Evolutionary conservation across 345 rosid genomes (phyloP).

Genomic region (Syzygium oleosum): DNA sequence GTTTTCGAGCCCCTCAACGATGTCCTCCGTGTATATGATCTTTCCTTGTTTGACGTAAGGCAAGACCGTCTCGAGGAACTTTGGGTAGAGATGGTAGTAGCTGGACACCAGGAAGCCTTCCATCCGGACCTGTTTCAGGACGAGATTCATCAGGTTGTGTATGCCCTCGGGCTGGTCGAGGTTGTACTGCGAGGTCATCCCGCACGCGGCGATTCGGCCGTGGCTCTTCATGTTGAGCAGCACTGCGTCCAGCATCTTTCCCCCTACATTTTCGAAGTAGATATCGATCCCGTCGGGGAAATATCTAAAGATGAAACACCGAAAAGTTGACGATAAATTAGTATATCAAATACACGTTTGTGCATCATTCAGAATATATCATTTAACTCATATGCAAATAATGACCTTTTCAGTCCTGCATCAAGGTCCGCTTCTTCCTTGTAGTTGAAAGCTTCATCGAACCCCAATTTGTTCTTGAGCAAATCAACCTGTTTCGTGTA

Average conservation of each 20-base stretch:
- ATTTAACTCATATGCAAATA: neutral
- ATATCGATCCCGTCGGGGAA: slow-evolving; percentile 13
- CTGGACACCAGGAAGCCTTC: slow-evolving; percentile 16
- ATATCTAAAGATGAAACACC: neutral
- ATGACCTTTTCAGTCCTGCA: slow-evolving; percentile 37
- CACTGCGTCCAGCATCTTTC: slow-evolving; percentile 21
- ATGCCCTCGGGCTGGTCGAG: slow-evolving; percentile 15
- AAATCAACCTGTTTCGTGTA: slow-evolving; percentile 19
- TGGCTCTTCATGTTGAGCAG: slow-evolving; percentile 17
- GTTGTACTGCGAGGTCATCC: slow-evolving; percentile 22
- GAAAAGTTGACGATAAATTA: neutral
- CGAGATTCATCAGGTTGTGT: slow-evolving; percentile 9
- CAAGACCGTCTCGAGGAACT: slow-evolving; percentile 12
- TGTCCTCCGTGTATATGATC: slow-evolving; percentile 13
- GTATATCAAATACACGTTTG: neutral
- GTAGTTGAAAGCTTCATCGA: slow-evolving; percentile 53
- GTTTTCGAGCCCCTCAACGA: slow-evolving; percentile 16
- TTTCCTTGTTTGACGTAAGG: slow-evolving; percentile 16
- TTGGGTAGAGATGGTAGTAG: slow-evolving; percentile 11
- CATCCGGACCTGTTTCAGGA: slow-evolving; percentile 13
- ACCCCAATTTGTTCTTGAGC: slow-evolving; percentile 35
- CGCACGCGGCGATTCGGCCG: slow-evolving; percentile 14
- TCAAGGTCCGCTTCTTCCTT: slow-evolving; percentile 23
- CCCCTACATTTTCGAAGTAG: slow-evolving; percentile 22
- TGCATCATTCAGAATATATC: neutral